Conservation (phyloP, 305 asterid species). For the Coffea humblotiana region DNA sequence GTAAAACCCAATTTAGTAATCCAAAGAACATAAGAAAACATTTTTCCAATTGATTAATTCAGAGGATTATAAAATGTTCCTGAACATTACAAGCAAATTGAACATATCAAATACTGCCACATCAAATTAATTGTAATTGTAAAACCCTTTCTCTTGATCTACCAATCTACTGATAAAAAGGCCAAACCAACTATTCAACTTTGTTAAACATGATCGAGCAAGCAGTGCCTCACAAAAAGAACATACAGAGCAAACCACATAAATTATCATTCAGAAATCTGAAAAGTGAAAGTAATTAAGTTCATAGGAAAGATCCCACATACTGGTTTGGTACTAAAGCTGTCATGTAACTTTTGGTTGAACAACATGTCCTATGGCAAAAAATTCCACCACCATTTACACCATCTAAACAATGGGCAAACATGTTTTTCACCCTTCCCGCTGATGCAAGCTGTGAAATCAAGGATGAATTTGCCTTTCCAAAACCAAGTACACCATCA, state of each 20-base stretch:
- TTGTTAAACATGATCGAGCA: neutral
- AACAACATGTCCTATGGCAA: conserved; percentile 99
- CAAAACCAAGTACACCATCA: conserved; percentile 98
- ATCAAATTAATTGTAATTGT: conserved; percentile 13
- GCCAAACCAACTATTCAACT: neutral
- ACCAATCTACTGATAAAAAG: neutral
- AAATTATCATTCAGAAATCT: neutral
- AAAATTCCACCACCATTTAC: conserved; percentile 98
- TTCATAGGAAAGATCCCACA: conserved; percentile 36
- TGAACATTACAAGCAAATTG: neutral
- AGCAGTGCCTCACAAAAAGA: neutral
- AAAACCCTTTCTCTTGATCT: neutral
- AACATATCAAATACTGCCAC: conserved; percentile 14
- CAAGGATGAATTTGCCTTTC: conserved; percentile 90
- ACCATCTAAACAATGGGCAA: conserved; percentile 98
- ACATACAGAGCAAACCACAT: neutral
- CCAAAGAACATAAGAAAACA: neutral
- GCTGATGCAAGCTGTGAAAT: conserved; percentile 95
- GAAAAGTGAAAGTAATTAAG: conserved; percentile 15
- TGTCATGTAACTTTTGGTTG: conserved; percentile 93
- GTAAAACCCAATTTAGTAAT: no score
- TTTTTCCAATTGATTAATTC: neutral
- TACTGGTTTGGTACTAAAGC: conserved; percentile 85
- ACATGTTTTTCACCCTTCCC: conserved; percentile 90
- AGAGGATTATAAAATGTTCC: neutral